phyloP scores from a whole-genome alignment of 1,284 basidiomycete species.

The Golubevia sp. region DNA sequence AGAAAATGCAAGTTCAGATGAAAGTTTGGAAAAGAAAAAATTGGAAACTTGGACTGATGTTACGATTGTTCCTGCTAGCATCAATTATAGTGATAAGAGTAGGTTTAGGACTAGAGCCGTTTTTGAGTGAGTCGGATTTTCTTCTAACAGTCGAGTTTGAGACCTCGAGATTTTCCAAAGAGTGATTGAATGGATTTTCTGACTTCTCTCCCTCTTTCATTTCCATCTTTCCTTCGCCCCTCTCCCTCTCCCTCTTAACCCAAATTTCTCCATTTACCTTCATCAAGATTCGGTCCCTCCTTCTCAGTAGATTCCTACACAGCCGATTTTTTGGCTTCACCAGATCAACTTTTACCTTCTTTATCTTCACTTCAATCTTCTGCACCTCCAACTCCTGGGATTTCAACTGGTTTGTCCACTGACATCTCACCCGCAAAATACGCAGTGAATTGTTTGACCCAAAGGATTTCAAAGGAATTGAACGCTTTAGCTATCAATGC shows the following conservation, averaged over 20 bases:
- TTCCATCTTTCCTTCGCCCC: too few relatives aligned
- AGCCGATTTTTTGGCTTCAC: constrained; percentile 27
- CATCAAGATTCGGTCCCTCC: constrained; percentile 21
- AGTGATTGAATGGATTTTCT: background rate
- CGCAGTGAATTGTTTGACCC: constrained; percentile 37
- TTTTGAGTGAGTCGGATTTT: constrained; percentile 12
- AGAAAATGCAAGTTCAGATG: too few relatives aligned
- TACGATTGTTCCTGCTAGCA: constrained; percentile 32
- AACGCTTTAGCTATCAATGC: constrained; percentile 42
- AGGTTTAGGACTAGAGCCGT: constrained; percentile 26
- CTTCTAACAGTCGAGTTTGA: background rate
- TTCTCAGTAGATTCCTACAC: constrained; percentile 38
- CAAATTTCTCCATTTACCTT: too few relatives aligned
- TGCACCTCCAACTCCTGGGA: background rate
- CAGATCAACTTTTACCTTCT: background rate
- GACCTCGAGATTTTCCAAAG: background rate
- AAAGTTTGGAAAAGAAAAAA: too few relatives aligned
- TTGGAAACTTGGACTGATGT: constrained; percentile 14
- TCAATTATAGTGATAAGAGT: constrained; percentile 47
- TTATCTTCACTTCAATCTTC: background rate
- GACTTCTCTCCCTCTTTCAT: too few relatives aligned
- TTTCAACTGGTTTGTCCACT: background rate
- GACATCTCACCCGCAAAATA: constrained; percentile 16
- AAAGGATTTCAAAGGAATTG: constrained; percentile 28
- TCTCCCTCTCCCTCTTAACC: background rate